A percentile compares a stretch with the other conserved stretches of the same genome.
Evolutionary conservation across 116 monocot species (phyloP).

Genomic region (Dioscorea cayenensis): DNA sequence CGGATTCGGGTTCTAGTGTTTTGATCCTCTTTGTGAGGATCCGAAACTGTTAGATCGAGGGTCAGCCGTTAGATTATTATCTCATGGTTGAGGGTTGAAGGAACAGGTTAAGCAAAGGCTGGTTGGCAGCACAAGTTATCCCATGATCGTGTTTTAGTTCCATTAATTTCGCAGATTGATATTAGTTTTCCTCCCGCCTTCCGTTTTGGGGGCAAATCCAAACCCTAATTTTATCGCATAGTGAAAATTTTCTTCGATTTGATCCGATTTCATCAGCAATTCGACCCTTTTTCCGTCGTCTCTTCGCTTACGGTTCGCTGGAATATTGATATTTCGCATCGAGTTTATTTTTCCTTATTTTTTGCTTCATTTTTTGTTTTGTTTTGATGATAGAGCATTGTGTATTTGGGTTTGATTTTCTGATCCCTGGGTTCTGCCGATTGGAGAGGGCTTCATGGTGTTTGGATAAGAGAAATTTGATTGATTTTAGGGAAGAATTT

Average conservation of each 20-base stretch:
- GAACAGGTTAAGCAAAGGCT: neutral
- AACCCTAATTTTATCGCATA: neutral
- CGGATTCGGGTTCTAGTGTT: too few relatives aligned
- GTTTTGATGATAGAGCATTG: slow-evolving; percentile 12
- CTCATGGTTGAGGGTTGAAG: neutral
- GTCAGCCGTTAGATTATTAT: neutral
- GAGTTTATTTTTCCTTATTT: neutral
- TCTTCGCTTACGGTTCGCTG: neutral
- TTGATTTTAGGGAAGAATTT: neutral
- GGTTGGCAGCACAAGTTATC: neutral
- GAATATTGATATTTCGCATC: neutral
- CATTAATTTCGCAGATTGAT: neutral
- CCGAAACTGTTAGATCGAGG: too few relatives aligned
- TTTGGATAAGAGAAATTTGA: neutral
- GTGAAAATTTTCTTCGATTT: neutral
- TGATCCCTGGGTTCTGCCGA: neutral
- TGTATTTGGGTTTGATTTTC: neutral
- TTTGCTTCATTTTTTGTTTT: slow-evolving; percentile 15
- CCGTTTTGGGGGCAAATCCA: neutral
- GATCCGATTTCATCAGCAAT: neutral
- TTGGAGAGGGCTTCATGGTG: neutral
- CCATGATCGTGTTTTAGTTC: neutral
- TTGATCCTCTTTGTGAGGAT: too few relatives aligned
- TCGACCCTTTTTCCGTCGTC: neutral
- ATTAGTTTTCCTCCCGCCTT: neutral